A percentile compares a stretch with the other conserved stretches of the same genome.
Conservation (phyloP, 164 flowering plant genomes). For the Magnolia sinica region DNA sequence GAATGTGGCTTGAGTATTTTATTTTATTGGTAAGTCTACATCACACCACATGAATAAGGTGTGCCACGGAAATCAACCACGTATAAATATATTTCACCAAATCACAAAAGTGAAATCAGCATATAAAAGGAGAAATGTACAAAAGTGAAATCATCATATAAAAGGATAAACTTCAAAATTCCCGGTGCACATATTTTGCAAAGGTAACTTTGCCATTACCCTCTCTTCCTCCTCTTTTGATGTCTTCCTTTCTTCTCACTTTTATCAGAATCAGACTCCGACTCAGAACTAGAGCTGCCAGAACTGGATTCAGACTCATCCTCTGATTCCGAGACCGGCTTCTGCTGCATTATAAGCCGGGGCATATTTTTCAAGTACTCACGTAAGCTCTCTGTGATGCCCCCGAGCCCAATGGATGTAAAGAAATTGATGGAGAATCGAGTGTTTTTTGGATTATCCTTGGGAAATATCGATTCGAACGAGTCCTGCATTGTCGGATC, state of each 20-base stretch:
- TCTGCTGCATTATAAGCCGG: slow-evolving; percentile 82
- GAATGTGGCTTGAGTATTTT: too few relatives aligned
- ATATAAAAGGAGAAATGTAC: too few relatives aligned
- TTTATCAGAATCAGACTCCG: slow-evolving; percentile 34
- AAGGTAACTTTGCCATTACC: too few relatives aligned
- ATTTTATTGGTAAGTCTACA: too few relatives aligned
- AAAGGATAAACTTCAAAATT: too few relatives aligned
- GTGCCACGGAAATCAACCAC: too few relatives aligned
- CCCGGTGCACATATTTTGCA: too few relatives aligned
- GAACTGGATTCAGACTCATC: slow-evolving; percentile 41
- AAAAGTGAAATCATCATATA: too few relatives aligned
- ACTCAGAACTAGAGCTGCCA: slow-evolving; percentile 29
- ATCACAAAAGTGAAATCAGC: too few relatives aligned
- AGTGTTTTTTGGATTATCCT: slow-evolving; percentile 85
- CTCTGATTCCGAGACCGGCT: slow-evolving; percentile 48
- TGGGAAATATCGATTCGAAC: slow-evolving; percentile 82
- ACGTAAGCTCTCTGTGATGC: slow-evolving; percentile 76
- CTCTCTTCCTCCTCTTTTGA: slow-evolving; percentile 37
- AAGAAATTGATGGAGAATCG: slow-evolving; percentile 85
- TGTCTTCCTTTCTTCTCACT: slow-evolving; percentile 27
- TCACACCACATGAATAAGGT: too few relatives aligned
- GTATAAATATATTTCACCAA: too few relatives aligned
- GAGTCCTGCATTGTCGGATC: slow-evolving; percentile 80
- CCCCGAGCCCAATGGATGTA: slow-evolving; percentile 93
- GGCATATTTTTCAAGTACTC: slow-evolving; percentile 94